Conservation (phyloP, 345 rosid genomes). For the Gynandropsis gynandra region DNA sequence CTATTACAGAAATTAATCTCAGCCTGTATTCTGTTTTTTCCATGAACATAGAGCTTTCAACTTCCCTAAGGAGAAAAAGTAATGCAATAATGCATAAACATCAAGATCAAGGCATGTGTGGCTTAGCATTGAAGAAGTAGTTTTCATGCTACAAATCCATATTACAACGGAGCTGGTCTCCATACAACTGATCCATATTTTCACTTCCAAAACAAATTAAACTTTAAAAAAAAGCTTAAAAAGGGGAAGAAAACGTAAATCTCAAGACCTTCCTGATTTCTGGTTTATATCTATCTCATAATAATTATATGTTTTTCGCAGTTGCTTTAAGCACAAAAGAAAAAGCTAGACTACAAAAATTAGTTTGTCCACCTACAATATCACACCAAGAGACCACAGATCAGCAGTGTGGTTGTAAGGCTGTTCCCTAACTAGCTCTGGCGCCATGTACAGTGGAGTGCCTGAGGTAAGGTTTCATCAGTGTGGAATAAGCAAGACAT, state of each 20-base stretch:
- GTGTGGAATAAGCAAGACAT: constrained; percentile 4
- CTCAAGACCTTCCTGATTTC: neutral
- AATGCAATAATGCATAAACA: neutral
- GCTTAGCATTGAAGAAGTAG: neutral
- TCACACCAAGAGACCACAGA: constrained; percentile 98
- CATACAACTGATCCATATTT: no score
- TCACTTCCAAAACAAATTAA: no score
- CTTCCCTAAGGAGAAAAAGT: neutral
- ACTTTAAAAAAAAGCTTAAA: neutral
- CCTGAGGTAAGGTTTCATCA: constrained; percentile 42
- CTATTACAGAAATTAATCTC: no score
- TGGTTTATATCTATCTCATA: neutral
- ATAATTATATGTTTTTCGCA: neutral
- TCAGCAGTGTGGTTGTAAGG: constrained; percentile 98
- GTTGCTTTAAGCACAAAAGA: neutral
- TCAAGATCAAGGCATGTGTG: neutral
- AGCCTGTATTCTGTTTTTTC: no score
- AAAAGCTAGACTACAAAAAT: constrained; percentile 17
- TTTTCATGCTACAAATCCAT: neutral
- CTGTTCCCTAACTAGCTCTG: constrained; percentile 91
- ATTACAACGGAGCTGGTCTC: neutral
- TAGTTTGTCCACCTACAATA: constrained; percentile 49
- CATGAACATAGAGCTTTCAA: neutral
- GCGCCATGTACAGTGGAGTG: constrained; percentile 98
- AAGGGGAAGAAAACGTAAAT: neutral